Conservation (phyloP, 768 basidiomycete species). For the Trametes meyenii region DNA sequence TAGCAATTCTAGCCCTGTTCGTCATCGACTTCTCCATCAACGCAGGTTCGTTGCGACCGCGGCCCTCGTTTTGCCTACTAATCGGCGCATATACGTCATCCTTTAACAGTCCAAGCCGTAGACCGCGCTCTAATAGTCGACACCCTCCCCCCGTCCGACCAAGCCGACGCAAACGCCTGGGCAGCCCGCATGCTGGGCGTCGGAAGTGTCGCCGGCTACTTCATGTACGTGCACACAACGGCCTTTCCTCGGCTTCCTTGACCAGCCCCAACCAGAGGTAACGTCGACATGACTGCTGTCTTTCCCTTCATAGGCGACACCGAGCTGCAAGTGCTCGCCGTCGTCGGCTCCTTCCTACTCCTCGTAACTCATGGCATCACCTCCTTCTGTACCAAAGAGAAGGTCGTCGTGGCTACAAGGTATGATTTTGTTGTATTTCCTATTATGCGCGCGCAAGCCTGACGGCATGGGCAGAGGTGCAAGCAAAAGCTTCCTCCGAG, state of each 20-base stretch:
- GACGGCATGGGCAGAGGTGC: slow-evolving; percentile 21
- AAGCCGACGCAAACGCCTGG: slow-evolving; percentile 92
- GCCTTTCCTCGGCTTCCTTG: not conserved
- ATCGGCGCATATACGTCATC: not conserved
- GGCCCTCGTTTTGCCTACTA: slow-evolving; percentile 41
- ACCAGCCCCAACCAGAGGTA: slow-evolving; percentile 56
- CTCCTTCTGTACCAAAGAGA: slow-evolving; percentile 66
- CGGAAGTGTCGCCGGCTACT: slow-evolving; percentile 87
- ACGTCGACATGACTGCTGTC: slow-evolving; percentile 68
- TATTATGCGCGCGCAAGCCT: not conserved
- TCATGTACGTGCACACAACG: slow-evolving; percentile 57
- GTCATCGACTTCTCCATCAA: slow-evolving; percentile 69
- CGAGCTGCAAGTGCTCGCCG: slow-evolving; percentile 80
- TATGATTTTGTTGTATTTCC: slow-evolving; percentile 24
- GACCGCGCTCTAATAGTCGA: slow-evolving; percentile 93
- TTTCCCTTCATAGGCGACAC: slow-evolving; percentile 78
- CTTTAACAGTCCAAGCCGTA: slow-evolving; percentile 71
- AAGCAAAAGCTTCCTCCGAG: slow-evolving; percentile 41
- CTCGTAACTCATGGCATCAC: slow-evolving; percentile 66
- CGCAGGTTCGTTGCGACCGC: slow-evolving; percentile 46
- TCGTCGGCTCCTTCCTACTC: slow-evolving; percentile 71
- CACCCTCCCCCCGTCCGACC: slow-evolving; percentile 68
- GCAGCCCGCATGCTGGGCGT: slow-evolving; percentile 90
- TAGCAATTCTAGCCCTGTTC: slow-evolving; percentile 76
- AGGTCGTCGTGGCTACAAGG: slow-evolving; percentile 57